Evolutionary conservation across 2,329 filamentous ascomycete species (phyloP).

Genomic region (Leptosphaerulina australis): DNA sequence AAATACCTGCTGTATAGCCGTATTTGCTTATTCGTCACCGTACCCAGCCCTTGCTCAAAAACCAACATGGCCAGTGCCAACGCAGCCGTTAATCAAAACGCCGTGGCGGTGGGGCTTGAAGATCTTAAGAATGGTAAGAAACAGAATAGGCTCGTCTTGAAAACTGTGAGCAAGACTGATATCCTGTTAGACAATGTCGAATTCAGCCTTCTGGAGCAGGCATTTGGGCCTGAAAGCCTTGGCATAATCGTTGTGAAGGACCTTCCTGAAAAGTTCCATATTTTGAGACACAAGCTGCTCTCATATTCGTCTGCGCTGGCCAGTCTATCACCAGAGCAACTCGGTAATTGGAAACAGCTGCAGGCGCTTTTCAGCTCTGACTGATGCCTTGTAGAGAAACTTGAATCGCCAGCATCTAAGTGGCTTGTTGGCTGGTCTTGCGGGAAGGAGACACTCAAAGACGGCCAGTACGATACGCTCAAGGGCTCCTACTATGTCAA

Average conservation of each 20-base stretch:
- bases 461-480: slow-evolving; percentile 76
- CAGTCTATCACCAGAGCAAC: slow-evolving; percentile 72
- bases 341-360: slow-evolving; percentile 61
- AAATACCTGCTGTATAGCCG: slow-evolving; percentile 9
- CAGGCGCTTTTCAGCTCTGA: background rate
- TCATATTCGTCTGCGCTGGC: slow-evolving; percentile 90
- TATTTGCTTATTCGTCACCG: background rate
- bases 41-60: background rate
- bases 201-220: slow-evolving; percentile 72
- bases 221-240: slow-evolving; percentile 88
- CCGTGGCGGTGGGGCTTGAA: slow-evolving; percentile 43
- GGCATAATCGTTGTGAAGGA: slow-evolving; percentile 94
- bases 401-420: slow-evolving; percentile 60
- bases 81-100: slow-evolving; percentile 30
- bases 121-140: slow-evolving; percentile 55
- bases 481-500: slow-evolving; percentile 88
- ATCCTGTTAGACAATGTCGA: slow-evolving; percentile 65
- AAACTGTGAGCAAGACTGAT: slow-evolving; percentile 13
- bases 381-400: slow-evolving; percentile 43
- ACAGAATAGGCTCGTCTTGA: background rate
- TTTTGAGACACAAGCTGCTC: slow-evolving; percentile 74
- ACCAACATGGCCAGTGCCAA: slow-evolving; percentile 29
- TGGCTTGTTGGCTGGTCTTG: slow-evolving; percentile 76
- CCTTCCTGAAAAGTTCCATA: slow-evolving; percentile 72
- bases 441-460: slow-evolving; percentile 80